Percentiles rank a stretch among this genome's conserved stretches.
These are phyloP conservation scores for Plectosphaerella sp. DNA, from an alignment of 2,329 filamentous ascomycete genomes.

Conservation along the genomic window DNA sequence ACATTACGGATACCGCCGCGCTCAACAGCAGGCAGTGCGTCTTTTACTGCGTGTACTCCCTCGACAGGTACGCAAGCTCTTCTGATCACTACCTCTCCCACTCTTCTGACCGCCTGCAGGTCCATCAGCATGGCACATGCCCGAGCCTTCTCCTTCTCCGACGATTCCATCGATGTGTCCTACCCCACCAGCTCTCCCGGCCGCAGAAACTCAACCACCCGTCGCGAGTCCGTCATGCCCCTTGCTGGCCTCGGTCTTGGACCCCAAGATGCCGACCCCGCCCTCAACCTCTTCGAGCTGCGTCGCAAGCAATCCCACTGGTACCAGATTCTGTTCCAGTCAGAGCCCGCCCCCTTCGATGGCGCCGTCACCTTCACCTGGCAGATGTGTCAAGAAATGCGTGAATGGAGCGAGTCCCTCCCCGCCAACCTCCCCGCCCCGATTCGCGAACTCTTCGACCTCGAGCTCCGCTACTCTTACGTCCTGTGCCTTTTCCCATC, in stretches of 20 bases:
- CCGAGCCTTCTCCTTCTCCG: slow-evolving; percentile 87
- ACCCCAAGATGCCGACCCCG: slow-evolving; percentile 58
- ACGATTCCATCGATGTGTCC: slow-evolving; percentile 80
- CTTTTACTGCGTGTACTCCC: slow-evolving; percentile 85
- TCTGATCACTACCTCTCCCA: too few relatives aligned
- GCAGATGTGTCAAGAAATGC: slow-evolving; percentile 72
- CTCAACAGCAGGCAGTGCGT: slow-evolving; percentile 77
- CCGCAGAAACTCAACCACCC: slow-evolving; percentile 14
- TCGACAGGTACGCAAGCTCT: slow-evolving; percentile 71
- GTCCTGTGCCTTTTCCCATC: slow-evolving; percentile 85
- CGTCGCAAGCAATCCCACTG: slow-evolving; percentile 82
- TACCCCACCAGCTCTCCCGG: slow-evolving; percentile 55
- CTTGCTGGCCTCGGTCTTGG: slow-evolving; percentile 31
- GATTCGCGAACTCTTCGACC: slow-evolving; percentile 73
- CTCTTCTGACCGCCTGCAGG: slow-evolving; percentile 33
- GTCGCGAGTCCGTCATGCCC: slow-evolving; percentile 30
- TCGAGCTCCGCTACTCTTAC: slow-evolving; percentile 87
- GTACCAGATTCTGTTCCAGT: slow-evolving; percentile 86
- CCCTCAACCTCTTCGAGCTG: slow-evolving; percentile 74
- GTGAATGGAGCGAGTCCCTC: slow-evolving; percentile 75
- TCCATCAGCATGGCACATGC: slow-evolving; percentile 86
- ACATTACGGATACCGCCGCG: slow-evolving; percentile 61
- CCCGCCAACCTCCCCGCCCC: slow-evolving; percentile 59
- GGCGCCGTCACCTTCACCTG: slow-evolving; percentile 70
- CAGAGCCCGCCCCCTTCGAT: slow-evolving; percentile 61